Percentiles rank a stretch among this genome's conserved stretches.
These are phyloP conservation scores for Eucalyptus marginata DNA, from an alignment of 345 rosid genomes.

Conservation along the genomic window DNA sequence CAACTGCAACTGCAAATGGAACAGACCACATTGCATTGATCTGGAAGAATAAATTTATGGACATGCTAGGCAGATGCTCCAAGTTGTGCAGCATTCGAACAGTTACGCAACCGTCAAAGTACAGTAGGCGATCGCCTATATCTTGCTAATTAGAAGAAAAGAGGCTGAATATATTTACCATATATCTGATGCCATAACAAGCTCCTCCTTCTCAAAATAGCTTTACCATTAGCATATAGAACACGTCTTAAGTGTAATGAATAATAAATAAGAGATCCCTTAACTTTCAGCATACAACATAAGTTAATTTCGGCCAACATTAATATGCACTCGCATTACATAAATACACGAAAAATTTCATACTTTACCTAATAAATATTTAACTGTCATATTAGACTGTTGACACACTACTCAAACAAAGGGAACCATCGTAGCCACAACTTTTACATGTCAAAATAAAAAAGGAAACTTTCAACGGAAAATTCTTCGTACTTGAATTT, in stretches of 20 bases:
- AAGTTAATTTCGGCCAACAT: background rate
- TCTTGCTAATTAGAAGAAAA: background rate
- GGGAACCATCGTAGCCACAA: background rate
- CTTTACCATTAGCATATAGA: background rate
- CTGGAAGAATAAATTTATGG: background rate
- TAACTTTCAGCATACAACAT: background rate
- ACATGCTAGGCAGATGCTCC: background rate
- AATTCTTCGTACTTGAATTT: background rate
- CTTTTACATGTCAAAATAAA: background rate
- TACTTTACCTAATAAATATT: background rate
- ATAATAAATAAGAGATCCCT: background rate
- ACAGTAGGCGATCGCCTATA: background rate
- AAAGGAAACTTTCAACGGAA: background rate
- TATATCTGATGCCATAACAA: background rate
- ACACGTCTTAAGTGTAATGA: background rate
- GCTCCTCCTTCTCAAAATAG: background rate
- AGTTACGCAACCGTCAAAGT: background rate
- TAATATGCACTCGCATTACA: background rate
- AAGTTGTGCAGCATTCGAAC: background rate
- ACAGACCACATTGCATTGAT: background rate
- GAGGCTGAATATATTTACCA: background rate
- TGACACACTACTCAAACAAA: background rate
- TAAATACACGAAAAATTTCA: background rate
- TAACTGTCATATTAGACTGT: rapidly evolving
- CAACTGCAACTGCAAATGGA: background rate